Percentiles rank a stretch among this genome's conserved stretches.
phyloP scores from a whole-genome alignment of 805 yeast genomes.

The Candida ovalis region DNA sequence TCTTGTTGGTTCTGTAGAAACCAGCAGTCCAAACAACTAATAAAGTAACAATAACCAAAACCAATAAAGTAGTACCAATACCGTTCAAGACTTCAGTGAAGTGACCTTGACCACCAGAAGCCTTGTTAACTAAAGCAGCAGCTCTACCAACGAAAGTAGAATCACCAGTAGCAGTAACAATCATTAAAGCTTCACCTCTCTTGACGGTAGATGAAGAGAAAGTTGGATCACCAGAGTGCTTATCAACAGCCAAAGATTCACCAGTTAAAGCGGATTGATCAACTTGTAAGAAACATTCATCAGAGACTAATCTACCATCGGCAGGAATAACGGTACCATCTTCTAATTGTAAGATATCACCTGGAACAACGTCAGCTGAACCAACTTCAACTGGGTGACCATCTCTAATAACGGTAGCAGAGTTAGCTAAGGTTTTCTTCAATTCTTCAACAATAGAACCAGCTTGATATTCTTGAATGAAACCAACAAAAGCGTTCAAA shows the following conservation, averaged over 20 bases:
- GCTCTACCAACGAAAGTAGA: constrained; percentile 95
- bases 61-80: constrained; percentile 89
- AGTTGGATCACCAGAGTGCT: constrained; percentile 79
- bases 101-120: constrained; percentile 90
- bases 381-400: constrained; percentile 72
- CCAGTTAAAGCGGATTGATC: constrained; percentile 98
- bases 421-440: constrained; percentile 90
- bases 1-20: constrained; percentile 87
- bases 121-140: constrained; percentile 93
- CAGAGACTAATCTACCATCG: constrained; percentile 86
- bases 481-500: constrained; percentile 92
- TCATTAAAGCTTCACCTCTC: constrained; percentile 93
- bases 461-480: constrained; percentile 96
- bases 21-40: constrained; percentile 88
- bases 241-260: constrained; percentile 95
- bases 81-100: constrained; percentile 97
- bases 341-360: constrained; percentile 89
- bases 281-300: constrained; percentile 81
- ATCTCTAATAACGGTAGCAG: constrained; percentile 82
- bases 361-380: constrained; percentile 87
- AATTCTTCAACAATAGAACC: constrained; percentile 96
- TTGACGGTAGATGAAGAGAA: constrained; percentile 93
- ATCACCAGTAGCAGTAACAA: constrained; percentile 94
- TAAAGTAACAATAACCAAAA: constrained; percentile 81
- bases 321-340: constrained; percentile 93